Conservation (phyloP, 306 rosid species). For the Calophaca sinica region DNA sequence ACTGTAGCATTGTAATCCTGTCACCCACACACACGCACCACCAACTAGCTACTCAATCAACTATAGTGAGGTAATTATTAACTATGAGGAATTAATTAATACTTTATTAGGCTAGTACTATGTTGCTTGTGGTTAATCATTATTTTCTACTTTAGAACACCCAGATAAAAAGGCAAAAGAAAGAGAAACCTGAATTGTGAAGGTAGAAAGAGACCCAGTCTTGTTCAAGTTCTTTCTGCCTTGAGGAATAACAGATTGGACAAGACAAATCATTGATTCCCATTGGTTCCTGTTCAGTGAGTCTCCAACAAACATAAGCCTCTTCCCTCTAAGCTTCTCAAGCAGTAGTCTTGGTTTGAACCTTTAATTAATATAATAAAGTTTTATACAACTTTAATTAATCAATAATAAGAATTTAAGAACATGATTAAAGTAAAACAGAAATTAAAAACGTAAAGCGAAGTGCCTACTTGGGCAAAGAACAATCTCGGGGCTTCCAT, state of each 20-base stretch:
- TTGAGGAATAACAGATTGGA: constrained; percentile 74
- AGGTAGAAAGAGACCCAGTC: constrained; percentile 75
- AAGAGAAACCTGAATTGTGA: constrained; percentile 74
- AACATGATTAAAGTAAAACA: not conserved
- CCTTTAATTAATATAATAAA: constrained; percentile 45
- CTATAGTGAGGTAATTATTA: too few relatives aligned
- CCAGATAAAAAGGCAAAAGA: not conserved
- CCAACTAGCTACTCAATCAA: too few relatives aligned
- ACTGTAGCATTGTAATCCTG: constrained; percentile 91
- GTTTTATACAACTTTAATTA: not conserved
- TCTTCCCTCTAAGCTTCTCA: constrained; percentile 90
- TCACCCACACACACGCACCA: constrained; percentile 34
- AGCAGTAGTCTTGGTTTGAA: constrained; percentile 82
- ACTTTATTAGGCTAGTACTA: too few relatives aligned
- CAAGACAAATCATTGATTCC: constrained; percentile 98
- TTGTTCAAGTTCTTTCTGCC: constrained; percentile 71
- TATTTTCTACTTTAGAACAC: too few relatives aligned
- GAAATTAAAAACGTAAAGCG: not conserved
- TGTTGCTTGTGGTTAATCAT: too few relatives aligned
- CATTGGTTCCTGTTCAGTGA: constrained; percentile 95
- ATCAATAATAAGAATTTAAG: not conserved
- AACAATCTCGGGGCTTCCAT: constrained; percentile 93
- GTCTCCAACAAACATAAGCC: constrained; percentile 98
- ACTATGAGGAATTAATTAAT: too few relatives aligned
- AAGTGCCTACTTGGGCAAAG: constrained; percentile 74